Percentiles rank a stretch among this genome's conserved stretches.
Conservation (phyloP, 2,329 filamentous ascomycete species). For the Rasamsonia emersonii region DNA sequence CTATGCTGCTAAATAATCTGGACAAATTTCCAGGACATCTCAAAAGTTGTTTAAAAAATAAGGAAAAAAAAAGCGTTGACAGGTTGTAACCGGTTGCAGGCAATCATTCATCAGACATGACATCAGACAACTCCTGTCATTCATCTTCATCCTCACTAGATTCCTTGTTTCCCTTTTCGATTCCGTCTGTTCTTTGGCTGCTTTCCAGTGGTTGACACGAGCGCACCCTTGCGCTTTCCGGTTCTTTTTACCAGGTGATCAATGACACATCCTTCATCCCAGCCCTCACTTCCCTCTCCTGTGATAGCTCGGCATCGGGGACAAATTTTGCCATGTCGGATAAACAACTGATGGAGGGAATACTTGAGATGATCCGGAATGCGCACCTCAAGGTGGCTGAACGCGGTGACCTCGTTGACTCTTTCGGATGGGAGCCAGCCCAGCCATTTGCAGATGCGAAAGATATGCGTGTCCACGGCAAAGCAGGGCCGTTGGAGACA, state of each 20-base stretch:
- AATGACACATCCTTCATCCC: conserved; percentile 57
- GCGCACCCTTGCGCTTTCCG: conserved; percentile 39
- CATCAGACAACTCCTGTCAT: too few species aligned
- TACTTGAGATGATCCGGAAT: conserved; percentile 58
- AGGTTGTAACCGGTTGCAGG: too few species aligned
- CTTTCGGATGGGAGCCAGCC: conserved; percentile 49
- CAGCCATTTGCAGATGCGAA: conserved; percentile 53
- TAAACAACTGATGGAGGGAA: conserved; percentile 52
- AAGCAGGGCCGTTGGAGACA: conserved; percentile 56
- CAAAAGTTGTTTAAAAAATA: too few species aligned
- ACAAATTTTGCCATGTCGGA: conserved; percentile 55
- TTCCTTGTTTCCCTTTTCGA: too few species aligned
- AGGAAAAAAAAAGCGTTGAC: too few species aligned
- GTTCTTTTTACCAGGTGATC: conserved; percentile 53
- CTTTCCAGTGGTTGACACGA: too few species aligned
- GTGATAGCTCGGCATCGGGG: conserved; percentile 54
- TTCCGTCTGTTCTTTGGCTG: too few species aligned
- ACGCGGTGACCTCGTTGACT: conserved; percentile 42
- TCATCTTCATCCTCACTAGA: too few species aligned
- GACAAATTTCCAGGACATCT: too few species aligned
- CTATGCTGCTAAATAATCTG: too few species aligned
- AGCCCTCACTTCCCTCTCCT: conserved; percentile 50
- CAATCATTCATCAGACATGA: too few species aligned
- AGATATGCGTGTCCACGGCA: conserved; percentile 60
- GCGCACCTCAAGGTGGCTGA: conserved; percentile 51